Evolutionary conservation across 371 early-diverging fungal genomes (phyloP).

Genomic region (Mortierella sp.): DNA sequence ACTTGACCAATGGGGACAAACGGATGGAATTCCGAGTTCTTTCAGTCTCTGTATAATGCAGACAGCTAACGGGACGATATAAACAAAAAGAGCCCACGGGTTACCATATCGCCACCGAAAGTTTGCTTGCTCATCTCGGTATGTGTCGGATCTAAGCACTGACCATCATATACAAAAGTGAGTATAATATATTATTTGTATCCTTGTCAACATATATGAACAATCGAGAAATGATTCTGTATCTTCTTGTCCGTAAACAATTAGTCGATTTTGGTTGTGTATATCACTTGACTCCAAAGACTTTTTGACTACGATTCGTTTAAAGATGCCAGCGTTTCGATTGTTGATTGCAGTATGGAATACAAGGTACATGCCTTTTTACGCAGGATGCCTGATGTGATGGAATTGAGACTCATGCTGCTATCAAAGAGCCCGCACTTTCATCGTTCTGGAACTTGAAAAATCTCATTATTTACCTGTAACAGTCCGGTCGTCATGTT

Average conservation of each 20-base stretch:
- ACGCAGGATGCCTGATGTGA: no score
- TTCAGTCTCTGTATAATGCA: not conserved
- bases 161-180: not conserved
- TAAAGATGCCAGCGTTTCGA: no score
- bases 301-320: no score
- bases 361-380: no score
- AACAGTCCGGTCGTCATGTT: not conserved
- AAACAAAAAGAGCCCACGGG: not conserved
- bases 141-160: not conserved
- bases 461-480: not conserved
- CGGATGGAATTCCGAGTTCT: not conserved
- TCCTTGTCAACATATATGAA: not conserved
- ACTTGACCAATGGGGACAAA: not conserved
- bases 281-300: no score
- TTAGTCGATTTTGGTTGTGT: no score
- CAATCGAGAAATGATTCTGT: not conserved
- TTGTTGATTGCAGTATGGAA: no score
- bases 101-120: not conserved
- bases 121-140: not conserved
- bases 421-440: no score
- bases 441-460: not conserved
- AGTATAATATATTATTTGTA: no score
- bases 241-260: not conserved
- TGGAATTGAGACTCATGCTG: no score
- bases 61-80: not conserved